Evolutionary conservation across 192 early-diverging fungal genomes (phyloP).

Genomic region (Umbelopsis ramanniana): DNA sequence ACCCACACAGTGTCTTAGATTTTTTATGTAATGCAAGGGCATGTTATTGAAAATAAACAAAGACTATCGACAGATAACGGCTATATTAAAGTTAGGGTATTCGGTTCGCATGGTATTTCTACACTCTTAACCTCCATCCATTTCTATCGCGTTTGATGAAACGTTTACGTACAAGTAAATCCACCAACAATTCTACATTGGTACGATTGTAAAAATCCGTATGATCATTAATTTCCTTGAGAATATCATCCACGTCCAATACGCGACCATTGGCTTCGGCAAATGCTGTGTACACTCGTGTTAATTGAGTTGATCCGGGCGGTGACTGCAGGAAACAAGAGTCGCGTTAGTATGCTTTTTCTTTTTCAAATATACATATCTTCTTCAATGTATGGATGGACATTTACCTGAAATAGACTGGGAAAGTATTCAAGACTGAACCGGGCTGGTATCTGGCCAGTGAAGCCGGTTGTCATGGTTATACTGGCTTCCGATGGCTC

Average conservation of each 20-base stretch:
- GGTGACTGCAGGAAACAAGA: not conserved
- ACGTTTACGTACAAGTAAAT: slow-evolving; percentile 22
- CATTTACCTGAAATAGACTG: slow-evolving; percentile 5
- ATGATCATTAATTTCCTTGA: slow-evolving; percentile 7
- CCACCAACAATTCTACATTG: slow-evolving; percentile 14
- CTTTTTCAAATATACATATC: not conserved
- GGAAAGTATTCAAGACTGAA: slow-evolving; percentile 22
- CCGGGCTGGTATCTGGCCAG: slow-evolving; percentile 4
- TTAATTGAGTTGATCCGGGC: slow-evolving; percentile 21
- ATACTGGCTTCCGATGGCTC: not conserved
- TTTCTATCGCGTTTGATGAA: slow-evolving; percentile 24
- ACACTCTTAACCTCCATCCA: slow-evolving; percentile 11
- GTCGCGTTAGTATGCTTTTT: not conserved
- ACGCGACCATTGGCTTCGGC: not conserved
- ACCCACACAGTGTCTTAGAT: too few relatives aligned
- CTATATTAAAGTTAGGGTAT: too few relatives aligned
- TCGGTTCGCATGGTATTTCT: not conserved
- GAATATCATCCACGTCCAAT: slow-evolving; percentile 2
- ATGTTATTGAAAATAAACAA: too few relatives aligned
- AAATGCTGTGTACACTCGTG: slow-evolving; percentile 23
- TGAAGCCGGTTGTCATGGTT: slow-evolving; percentile 12
- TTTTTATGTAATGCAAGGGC: too few relatives aligned
- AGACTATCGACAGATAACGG: too few relatives aligned
- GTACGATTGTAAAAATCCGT: slow-evolving; percentile 6
- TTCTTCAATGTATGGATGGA: not conserved